These are phyloP conservation scores for Dioscorea zingiberensis DNA, from an alignment of 106 monocot species.

Conservation along the genomic window DNA sequence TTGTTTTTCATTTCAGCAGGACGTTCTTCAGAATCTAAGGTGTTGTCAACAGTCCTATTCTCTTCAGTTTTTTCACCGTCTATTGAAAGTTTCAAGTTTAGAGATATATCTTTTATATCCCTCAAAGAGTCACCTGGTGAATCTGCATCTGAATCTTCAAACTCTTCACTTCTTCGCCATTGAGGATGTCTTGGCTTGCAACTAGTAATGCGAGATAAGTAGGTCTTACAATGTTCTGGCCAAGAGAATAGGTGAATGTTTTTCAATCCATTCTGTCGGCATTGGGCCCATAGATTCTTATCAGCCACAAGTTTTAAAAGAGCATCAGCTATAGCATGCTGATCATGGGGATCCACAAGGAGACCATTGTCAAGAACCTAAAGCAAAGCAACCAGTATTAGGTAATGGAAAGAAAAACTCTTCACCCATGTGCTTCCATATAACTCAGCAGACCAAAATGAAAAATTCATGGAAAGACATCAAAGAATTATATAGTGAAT, in stretches of 20 bases:
- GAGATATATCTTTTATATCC: conserved; percentile 92
- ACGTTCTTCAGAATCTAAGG: conserved; percentile 34
- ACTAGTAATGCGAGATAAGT: conserved; percentile 69
- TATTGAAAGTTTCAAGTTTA: conserved; percentile 84
- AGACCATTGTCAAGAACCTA: conserved; percentile 97
- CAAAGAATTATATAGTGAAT: neutral
- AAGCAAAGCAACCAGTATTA: neutral
- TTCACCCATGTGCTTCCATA: no score
- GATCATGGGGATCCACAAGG: conserved; percentile 94
- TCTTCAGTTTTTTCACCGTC: conserved; percentile 64
- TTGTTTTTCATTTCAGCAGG: conserved; percentile 20
- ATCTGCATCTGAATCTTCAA: conserved; percentile 57
- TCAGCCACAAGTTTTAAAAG: conserved; percentile 97
- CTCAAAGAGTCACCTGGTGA: conserved; percentile 80
- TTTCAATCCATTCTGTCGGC: conserved; percentile 92
- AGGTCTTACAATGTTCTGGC: conserved; percentile 96
- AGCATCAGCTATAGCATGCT: conserved; percentile 70
- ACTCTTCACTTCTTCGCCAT: conserved; percentile 56
- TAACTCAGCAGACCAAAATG: no score
- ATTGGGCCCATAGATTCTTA: conserved; percentile 89
- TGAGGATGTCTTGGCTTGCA: conserved; percentile 78
- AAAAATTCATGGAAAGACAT: neutral
- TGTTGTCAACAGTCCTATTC: conserved; percentile 19
- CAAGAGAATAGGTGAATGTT: conserved; percentile 97
- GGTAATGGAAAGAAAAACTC: neutral